phyloP scores from a whole-genome alignment of 176 grass and related monocot genomes.

The Oryza glumipatula region DNA sequence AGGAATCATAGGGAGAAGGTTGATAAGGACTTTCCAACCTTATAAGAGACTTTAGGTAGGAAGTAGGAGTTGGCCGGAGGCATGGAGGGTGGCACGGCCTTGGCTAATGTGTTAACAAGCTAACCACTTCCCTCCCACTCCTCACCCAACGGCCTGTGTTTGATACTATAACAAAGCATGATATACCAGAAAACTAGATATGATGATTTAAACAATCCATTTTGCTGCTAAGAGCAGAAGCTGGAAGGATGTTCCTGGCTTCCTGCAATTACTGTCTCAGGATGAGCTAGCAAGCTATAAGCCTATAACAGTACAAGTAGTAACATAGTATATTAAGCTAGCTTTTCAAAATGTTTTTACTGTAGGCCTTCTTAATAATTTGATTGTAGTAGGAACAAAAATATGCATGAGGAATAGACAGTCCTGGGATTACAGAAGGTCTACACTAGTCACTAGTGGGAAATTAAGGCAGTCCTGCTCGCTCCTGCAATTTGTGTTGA shows the following conservation, averaged over 20 bases:
- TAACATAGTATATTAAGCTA: not conserved
- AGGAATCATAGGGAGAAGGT: conserved; percentile 43
- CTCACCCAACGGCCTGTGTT: conserved; percentile 3
- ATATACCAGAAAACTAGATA: not conserved
- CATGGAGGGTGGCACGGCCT: conserved; percentile 14
- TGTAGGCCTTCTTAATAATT: not conserved
- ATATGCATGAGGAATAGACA: too few species aligned
- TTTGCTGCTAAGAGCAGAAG: not conserved
- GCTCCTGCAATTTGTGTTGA: not conserved
- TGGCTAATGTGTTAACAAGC: conserved; percentile 36
- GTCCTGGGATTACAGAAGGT: too few species aligned
- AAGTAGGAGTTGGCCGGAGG: not conserved
- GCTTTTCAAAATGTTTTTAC: not conserved
- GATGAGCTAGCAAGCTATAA: not conserved
- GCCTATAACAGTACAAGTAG: not conserved
- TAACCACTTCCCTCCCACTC: conserved; percentile 50
- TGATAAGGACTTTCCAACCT: conserved; percentile 85
- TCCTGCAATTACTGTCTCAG: too few species aligned
- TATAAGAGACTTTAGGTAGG: conserved; percentile 3
- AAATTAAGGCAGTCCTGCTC: not conserved
- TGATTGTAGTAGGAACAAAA: not conserved
- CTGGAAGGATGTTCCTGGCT: not conserved
- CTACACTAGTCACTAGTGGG: too few species aligned
- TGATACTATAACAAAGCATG: not conserved
- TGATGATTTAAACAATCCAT: not conserved